Conservation (phyloP, 305 asterid species). For the Fraxinus sp. region DNA sequence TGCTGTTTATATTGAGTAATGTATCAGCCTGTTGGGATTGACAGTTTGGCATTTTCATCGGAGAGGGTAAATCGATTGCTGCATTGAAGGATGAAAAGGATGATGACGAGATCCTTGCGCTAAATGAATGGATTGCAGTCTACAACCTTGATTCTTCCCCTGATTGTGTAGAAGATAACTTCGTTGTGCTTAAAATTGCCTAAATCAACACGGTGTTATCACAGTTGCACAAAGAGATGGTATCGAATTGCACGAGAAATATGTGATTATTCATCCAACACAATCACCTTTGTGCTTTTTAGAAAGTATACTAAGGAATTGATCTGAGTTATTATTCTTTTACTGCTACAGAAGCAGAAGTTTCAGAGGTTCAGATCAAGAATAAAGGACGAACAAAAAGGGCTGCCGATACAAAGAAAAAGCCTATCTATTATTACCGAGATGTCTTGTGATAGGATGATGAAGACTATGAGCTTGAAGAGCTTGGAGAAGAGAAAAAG, state of each 20-base stretch:
- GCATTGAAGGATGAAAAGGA: conserved; percentile 42
- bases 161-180: conserved; percentile 58
- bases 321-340: background rate
- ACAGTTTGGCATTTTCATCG: background rate
- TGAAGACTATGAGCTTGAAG: conserved; percentile 41
- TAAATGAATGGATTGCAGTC: conserved; percentile 72
- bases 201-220: background rate
- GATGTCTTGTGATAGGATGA: conserved; percentile 49
- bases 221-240: too few relatives aligned
- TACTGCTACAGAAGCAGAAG: conserved; percentile 53
- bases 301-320: background rate
- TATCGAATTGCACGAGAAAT: background rate
- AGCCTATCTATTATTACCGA: conserved; percentile 36
- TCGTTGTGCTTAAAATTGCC: background rate
- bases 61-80: conserved; percentile 21
- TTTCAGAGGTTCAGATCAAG: conserved; percentile 26
- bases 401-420: conserved; percentile 53
- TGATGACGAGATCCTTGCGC: conserved; percentile 57
- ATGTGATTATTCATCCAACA: background rate
- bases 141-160: conserved; percentile 86
- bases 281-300: background rate
- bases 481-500: conserved; percentile 34
- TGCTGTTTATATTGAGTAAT: background rate
- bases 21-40: conserved; percentile 12
- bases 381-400: conserved; percentile 54